Percentiles rank a stretch among this genome's conserved stretches.
phyloP scores from a whole-genome alignment of 2,329 filamentous ascomycete species.

The Pyrenophora seminiperda region DNA sequence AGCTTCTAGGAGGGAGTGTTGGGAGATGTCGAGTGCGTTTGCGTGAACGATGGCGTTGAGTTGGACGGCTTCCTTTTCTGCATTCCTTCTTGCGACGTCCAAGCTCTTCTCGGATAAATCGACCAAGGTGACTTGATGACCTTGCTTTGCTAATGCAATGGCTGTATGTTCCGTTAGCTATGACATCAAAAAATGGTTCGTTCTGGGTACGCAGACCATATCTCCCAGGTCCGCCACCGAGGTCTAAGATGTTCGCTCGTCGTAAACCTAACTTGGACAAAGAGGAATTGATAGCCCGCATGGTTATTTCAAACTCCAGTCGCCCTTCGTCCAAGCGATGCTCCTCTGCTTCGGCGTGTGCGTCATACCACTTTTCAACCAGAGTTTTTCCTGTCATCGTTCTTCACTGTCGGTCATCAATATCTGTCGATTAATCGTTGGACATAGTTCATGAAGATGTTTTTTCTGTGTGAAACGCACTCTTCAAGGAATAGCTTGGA shows the following conservation, averaged over 20 bases:
- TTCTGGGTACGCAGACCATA: neutral
- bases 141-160: too few relatives aligned
- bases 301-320: constrained; percentile 3
- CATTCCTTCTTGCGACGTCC: neutral
- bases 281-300: neutral
- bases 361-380: constrained; percentile 4
- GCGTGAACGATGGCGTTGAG: constrained; percentile 2
- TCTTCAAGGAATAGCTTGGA: too few relatives aligned
- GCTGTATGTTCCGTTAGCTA: too few relatives aligned
- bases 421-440: too few relatives aligned
- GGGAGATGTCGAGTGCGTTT: constrained; percentile 2
- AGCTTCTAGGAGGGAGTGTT: neutral
- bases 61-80: neutral
- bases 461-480: too few relatives aligned
- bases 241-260: neutral
- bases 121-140: too few relatives aligned
- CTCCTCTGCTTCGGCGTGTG: constrained; percentile 1
- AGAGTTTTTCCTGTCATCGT: neutral
- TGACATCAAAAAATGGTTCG: too few relatives aligned
- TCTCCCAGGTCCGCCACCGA: constrained; percentile 1
- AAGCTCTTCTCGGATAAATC: too few relatives aligned
- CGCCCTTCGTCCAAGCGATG: constrained; percentile 2
- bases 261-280: neutral
- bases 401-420: too few relatives aligned
- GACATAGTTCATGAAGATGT: too few relatives aligned